Evolutionary conservation across 306 rosid genomes (phyloP).

Genomic region (Vigna hirtella): DNA sequence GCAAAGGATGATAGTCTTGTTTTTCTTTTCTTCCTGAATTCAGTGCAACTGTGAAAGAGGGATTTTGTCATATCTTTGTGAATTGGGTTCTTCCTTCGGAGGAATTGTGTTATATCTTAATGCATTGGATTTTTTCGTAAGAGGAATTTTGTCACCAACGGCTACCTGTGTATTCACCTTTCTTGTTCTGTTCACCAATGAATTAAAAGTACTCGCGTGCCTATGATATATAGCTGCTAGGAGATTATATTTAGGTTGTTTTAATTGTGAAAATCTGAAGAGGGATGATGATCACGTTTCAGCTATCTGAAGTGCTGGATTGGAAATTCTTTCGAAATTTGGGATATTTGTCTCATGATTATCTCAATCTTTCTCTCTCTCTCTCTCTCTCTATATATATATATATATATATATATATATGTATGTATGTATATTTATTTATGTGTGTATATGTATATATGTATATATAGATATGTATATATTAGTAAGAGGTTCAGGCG

Average conservation of each 20-base stretch:
- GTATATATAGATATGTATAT: no score
- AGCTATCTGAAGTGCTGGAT: neutral
- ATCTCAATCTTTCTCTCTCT: neutral
- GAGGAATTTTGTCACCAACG: neutral
- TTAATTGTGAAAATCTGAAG: neutral
- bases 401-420: no score
- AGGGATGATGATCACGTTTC: neutral
- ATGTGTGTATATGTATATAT: no score
- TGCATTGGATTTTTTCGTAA: neutral
- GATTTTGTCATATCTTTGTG: neutral
- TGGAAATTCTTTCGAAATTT: neutral
- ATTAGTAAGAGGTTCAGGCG: neutral
- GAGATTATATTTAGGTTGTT: slow-evolving; percentile 1
- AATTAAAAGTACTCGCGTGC: neutral
- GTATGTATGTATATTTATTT: no score
- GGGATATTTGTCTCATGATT: slow-evolving; percentile 3
- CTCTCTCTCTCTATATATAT: no score
- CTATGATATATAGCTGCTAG: neutral
- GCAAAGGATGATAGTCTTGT: neutral
- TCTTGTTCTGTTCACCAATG: neutral
- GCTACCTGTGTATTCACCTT: neutral
- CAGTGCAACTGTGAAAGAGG: neutral
- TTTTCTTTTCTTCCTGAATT: neutral
- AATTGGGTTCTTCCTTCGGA: no score
- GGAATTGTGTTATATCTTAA: neutral